Evolutionary conservation across 2,329 filamentous ascomycete genomes (phyloP).

Genomic region (Sclerotinia borealis): DNA sequence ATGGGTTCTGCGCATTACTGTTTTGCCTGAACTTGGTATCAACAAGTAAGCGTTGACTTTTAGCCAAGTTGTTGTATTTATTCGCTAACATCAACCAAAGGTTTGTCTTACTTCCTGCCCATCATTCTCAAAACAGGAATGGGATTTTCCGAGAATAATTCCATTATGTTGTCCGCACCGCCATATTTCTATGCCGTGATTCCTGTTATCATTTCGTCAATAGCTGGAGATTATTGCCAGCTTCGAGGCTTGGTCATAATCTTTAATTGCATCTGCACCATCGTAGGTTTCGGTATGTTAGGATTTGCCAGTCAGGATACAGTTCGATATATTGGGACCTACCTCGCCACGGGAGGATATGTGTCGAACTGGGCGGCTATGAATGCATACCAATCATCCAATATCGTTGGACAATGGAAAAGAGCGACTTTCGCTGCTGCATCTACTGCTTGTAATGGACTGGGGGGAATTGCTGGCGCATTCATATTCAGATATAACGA

Average conservation of each 20-base stretch:
- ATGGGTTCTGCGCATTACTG: constrained; percentile 56
- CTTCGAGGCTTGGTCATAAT: constrained; percentile 29
- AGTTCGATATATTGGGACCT: constrained; percentile 31
- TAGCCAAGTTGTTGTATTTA: not conserved
- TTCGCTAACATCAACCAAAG: constrained; percentile 24
- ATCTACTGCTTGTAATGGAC: constrained; percentile 69
- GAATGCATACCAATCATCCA: constrained; percentile 81
- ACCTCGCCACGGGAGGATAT: constrained; percentile 58
- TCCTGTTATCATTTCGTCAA: constrained; percentile 42
- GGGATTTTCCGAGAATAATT: constrained; percentile 45
- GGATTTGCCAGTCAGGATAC: constrained; percentile 27
- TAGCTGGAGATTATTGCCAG: constrained; percentile 54
- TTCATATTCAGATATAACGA: constrained; percentile 58
- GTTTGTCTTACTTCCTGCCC: constrained; percentile 73
- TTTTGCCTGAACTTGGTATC: constrained; percentile 66
- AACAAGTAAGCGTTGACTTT: constrained; percentile 39
- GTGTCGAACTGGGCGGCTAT: constrained; percentile 73
- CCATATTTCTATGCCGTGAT: constrained; percentile 45
- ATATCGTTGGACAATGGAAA: constrained; percentile 86
- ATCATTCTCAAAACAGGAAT: constrained; percentile 60
- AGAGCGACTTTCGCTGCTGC: constrained; percentile 72
- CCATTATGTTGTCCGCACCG: constrained; percentile 51
- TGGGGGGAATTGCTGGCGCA: constrained; percentile 72
- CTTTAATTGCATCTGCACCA: constrained; percentile 29
- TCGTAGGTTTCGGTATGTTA: constrained; percentile 30